These are phyloP conservation scores for Austroboletus olivaceoglutinosus DNA, from an alignment of 1,284 basidiomycete genomes.

Conservation along the genomic window DNA sequence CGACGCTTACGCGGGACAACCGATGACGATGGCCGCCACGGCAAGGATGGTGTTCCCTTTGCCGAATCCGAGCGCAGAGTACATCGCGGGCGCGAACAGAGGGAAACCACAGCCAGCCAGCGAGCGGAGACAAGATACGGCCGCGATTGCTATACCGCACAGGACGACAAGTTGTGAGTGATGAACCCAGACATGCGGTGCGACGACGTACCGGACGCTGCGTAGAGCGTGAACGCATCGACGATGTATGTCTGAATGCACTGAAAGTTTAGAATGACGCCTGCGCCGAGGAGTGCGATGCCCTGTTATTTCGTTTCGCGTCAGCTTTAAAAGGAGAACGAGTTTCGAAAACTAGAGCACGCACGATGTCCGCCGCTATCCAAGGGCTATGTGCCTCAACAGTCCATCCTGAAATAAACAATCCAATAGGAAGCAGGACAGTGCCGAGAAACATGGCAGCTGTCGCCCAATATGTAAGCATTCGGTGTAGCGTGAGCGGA, in stretches of 20 bases:
- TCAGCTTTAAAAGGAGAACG: neutral
- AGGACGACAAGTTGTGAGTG: neutral
- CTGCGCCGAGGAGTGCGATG: conserved; percentile 46
- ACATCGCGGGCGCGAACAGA: conserved; percentile 67
- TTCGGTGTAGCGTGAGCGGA: neutral
- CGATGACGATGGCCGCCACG: conserved; percentile 50
- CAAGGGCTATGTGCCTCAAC: conserved; percentile 55
- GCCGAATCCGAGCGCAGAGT: conserved; percentile 58
- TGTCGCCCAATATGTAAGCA: conserved; percentile 22
- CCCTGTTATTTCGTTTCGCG: conserved; percentile 40
- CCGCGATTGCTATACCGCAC: conserved; percentile 49
- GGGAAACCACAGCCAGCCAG: conserved; percentile 67
- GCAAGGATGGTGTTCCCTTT: conserved; percentile 64
- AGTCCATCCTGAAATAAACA: conserved; percentile 67
- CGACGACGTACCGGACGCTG: conserved; percentile 45
- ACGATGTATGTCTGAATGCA: conserved; percentile 53
- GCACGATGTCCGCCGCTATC: conserved; percentile 66
- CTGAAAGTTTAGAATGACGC: conserved; percentile 46
- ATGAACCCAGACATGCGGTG: neutral
- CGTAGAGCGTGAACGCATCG: conserved; percentile 53
- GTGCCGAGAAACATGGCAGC: conserved; percentile 61
- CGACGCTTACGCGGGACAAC: conserved; percentile 59
- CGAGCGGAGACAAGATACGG: conserved; percentile 55
- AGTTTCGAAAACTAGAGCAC: conserved; percentile 14
- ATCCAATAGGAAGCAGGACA: conserved; percentile 53